A percentile compares a stretch with the other conserved stretches of the same genome.
These are phyloP conservation scores for Volvariella volvacea DNA, from an alignment of 1,284 basidiomycete genomes.

Conservation along the genomic window DNA sequence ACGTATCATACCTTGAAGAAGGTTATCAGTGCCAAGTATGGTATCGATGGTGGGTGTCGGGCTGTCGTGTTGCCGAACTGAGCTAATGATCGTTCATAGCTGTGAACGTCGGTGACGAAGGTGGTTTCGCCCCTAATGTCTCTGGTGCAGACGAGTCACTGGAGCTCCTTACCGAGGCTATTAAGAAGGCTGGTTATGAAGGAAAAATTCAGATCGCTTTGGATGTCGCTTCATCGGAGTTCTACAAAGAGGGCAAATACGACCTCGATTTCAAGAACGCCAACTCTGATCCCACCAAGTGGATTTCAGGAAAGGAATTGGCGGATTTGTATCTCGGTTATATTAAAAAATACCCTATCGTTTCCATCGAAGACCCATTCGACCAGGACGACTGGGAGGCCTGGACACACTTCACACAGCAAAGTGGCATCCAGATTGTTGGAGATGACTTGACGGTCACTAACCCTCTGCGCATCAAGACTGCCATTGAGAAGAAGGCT, in stretches of 20 bases:
- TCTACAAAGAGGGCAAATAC: conserved; percentile 99
- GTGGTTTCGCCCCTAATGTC: conserved; percentile 99
- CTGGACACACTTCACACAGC: conserved; percentile 87
- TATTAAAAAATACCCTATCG: conserved; percentile 90
- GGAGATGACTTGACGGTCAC: conserved; percentile 99
- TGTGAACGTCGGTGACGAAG: conserved; percentile 99
- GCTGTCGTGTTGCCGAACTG: conserved; percentile 6
- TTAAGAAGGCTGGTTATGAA: conserved; percentile 96
- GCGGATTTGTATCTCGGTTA: conserved; percentile 89
- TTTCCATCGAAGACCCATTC: conserved; percentile 99
- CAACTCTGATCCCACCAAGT: conserved; percentile 96
- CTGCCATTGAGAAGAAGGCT: conserved; percentile 98
- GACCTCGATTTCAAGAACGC: conserved; percentile 99
- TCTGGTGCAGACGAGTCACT: conserved; percentile 96
- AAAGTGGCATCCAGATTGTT: conserved; percentile 83
- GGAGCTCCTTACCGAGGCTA: conserved; percentile 92
- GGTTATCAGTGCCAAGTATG: conserved; percentile 99
- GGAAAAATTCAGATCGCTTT: conserved; percentile 99
- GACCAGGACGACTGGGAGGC: conserved; percentile 99
- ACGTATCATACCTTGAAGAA: conserved; percentile 99
- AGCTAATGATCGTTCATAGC: too few species aligned
- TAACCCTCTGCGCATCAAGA: conserved; percentile 97
- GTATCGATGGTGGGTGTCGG: conserved; percentile 92
- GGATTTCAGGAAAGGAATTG: conserved; percentile 90
- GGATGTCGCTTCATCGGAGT: conserved; percentile 98